These are phyloP conservation scores for Pyrrhoderma lamaoense DNA, from an alignment of 1,284 basidiomycete genomes.

Conservation along the genomic window DNA sequence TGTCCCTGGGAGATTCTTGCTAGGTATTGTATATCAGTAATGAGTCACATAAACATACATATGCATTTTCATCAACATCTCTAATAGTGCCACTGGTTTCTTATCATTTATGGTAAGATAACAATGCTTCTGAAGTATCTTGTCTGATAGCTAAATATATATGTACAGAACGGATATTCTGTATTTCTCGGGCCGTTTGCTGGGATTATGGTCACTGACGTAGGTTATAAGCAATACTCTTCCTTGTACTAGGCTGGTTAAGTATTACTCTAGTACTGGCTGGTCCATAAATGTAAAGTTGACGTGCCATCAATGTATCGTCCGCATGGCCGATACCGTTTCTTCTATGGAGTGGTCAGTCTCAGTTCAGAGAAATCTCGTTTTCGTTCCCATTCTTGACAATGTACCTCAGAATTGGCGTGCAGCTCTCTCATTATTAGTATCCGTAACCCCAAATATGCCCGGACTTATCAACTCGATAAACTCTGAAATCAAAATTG, in stretches of 20 bases:
- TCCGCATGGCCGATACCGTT: slow-evolving; percentile 57
- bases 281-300: slow-evolving; percentile 54
- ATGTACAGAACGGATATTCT: slow-evolving; percentile 49
- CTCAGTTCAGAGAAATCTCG: background rate
- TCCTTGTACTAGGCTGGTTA: background rate
- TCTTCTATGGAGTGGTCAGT: slow-evolving; percentile 56
- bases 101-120: slow-evolving; percentile 38
- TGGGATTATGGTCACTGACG: slow-evolving; percentile 67
- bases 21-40: slow-evolving; percentile 19
- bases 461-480: slow-evolving; percentile 66
- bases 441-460: slow-evolving; percentile 56
- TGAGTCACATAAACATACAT: background rate
- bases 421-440: slow-evolving; percentile 53
- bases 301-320: slow-evolving; percentile 69
- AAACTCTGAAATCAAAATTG: slow-evolving; percentile 48
- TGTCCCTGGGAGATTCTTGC: slow-evolving; percentile 55
- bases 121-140: background rate
- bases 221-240: slow-evolving; percentile 26
- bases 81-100: slow-evolving; percentile 42
- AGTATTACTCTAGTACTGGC: slow-evolving; percentile 44
- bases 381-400: background rate
- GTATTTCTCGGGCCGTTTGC: slow-evolving; percentile 70
- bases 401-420: slow-evolving; percentile 55
- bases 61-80: too few species aligned
- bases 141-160: background rate